These are phyloP conservation scores for Noccaea bulbosa DNA, from an alignment of 345 rosid genomes.

Conservation along the genomic window DNA sequence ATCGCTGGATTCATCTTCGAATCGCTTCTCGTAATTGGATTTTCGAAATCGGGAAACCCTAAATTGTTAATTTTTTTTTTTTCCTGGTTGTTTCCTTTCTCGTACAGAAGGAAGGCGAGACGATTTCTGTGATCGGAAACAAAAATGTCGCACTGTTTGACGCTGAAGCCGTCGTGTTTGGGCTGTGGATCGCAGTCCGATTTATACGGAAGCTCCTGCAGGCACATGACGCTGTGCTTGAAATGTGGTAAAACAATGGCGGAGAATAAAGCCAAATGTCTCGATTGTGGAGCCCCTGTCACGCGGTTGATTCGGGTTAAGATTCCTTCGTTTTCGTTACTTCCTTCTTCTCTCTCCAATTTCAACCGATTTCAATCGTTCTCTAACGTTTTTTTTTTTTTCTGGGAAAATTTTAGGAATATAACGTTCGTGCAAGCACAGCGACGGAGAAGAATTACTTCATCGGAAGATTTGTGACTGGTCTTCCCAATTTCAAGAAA, in stretches of 20 bases:
- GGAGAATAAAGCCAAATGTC: constrained; percentile 69
- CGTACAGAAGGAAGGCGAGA: constrained; percentile 16
- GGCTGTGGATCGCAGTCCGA: constrained; percentile 76
- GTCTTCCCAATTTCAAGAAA: constrained; percentile 85
- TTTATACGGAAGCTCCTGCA: constrained; percentile 88
- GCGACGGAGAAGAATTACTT: constrained; percentile 79
- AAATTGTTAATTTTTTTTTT: background rate
- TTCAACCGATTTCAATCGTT: background rate
- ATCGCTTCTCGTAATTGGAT: background rate
- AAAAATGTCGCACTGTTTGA: constrained; percentile 71
- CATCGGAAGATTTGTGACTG: constrained; percentile 81
- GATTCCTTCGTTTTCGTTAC: background rate
- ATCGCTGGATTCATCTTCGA: background rate
- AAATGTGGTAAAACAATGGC: constrained; percentile 94
- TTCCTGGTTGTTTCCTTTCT: background rate
- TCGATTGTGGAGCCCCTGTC: constrained; percentile 72
- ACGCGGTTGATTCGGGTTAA: constrained; percentile 84
- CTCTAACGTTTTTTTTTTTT: background rate
- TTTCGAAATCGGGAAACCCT: constrained; percentile 21
- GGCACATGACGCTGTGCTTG: constrained; percentile 92
- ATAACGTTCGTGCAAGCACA: constrained; percentile 71
- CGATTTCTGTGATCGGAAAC: background rate
- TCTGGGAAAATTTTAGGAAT: constrained; percentile 52
- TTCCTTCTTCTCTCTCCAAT: background rate
- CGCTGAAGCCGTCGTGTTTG: constrained; percentile 72